Evolutionary conservation across 129 eudicot genomes (phyloP), one percentile per base, ranked within the genome.

Genomic region (Logfia minima): DNA sequence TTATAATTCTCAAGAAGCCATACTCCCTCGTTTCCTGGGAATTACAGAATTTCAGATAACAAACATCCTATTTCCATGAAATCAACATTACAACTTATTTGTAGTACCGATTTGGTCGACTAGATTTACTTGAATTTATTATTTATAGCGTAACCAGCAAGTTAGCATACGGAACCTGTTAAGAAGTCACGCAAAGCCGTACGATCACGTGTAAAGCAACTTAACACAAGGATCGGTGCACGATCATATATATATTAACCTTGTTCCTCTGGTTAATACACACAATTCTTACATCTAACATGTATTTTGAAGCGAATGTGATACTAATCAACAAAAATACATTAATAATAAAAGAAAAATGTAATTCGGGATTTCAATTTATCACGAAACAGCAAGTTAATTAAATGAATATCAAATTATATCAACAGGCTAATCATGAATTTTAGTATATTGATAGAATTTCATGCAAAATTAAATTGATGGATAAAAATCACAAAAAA

Each of bases 251-350:
- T 37, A 37, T 11, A 37, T 37, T 26, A 37, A 6, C 8, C 43
- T 37, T 37, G 43, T 37, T 37, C 43, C 14, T 9, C 14, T 1
- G 14, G 39, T 41, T 41, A 41, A 41, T 41, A 41, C 48, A 10
- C 48, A 41, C 13, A 41, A 41, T 41, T 41, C 48, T 8, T 8
- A 41, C 48, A 41, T 41, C 48, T 41, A 41, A 41, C 14, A 41
- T 41, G 14, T 41, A 41, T 41, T 8, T 41, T 41, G 48, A 41
- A 10, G 13, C 48, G 48, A 41, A 41, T 41, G 16, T 4, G 29
- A 68, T 67, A 28, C 26, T 17, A 45, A 78, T 62, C 5, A 79
- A 79, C 71, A n/a, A 78, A 39, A 43, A 43, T 9, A 41, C 51
- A 43, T 8, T 2, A 8, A 24, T 41, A 43, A 43, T 43, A 43